These are phyloP conservation scores for Cytospora mali DNA, from an alignment of 2,329 filamentous ascomycete genomes.

Conservation along the genomic window DNA sequence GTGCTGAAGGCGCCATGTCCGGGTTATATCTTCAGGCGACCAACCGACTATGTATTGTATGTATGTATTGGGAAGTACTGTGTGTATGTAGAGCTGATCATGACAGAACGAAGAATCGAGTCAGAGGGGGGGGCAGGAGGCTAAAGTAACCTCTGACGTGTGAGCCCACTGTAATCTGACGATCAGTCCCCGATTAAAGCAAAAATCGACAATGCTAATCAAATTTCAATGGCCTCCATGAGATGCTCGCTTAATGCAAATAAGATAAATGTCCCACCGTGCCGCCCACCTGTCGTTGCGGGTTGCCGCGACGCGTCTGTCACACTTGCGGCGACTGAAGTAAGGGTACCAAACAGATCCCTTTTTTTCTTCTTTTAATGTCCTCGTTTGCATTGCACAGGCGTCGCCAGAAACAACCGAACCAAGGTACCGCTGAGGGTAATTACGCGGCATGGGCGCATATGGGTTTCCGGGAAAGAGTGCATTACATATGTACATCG, in stretches of 20 bases:
- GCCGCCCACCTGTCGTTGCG: background rate
- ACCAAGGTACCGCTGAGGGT: background rate
- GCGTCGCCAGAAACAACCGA: too few species aligned
- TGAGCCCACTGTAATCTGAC: slow-evolving; percentile 1
- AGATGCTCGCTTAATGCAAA: background rate
- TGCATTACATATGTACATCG: background rate
- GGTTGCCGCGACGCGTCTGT: background rate
- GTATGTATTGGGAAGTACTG: background rate
- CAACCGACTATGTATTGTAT: background rate
- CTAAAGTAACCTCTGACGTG: slow-evolving; percentile 1
- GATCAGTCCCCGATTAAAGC: slow-evolving; percentile 1
- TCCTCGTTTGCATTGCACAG: too few species aligned
- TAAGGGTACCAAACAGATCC: too few species aligned
- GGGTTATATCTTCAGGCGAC: too few species aligned
- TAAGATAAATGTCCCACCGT: slow-evolving; percentile 1
- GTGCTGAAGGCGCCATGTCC: slow-evolving; percentile 1
- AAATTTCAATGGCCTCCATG: background rate
- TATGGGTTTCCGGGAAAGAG: background rate
- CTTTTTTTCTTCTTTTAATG: too few species aligned
- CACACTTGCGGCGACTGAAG: background rate
- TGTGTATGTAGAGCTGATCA: background rate
- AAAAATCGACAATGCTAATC: background rate
- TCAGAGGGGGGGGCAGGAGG: background rate
- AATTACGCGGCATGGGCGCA: background rate
- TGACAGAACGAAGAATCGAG: background rate